Percentiles rank a stretch among this genome's conserved stretches.
Evolutionary conservation across 352 stramenopile genomes (phyloP).

Genomic region (Phytopythium ostracodes): DNA sequence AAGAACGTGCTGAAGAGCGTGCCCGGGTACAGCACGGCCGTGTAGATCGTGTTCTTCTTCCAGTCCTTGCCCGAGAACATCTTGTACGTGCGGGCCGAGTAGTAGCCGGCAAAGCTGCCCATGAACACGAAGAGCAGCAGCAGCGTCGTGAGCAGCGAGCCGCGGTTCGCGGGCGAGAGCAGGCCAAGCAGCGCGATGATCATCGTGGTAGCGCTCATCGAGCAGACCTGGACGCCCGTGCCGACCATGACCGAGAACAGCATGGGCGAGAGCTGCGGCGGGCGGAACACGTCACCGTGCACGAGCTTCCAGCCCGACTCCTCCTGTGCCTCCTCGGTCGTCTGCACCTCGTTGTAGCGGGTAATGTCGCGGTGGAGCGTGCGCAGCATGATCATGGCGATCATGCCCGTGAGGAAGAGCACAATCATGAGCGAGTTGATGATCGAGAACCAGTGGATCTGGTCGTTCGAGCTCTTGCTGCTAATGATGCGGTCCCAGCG

Average conservation of each 20-base stretch:
- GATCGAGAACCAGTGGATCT: conserved; percentile 99
- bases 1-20: conserved; percentile 94
- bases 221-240: conserved; percentile 95
- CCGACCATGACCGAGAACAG: conserved; percentile 95
- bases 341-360: conserved; percentile 95
- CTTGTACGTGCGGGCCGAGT: conserved; percentile 97
- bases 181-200: conserved; percentile 94
- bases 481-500: conserved; percentile 99
- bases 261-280: conserved; percentile 91
- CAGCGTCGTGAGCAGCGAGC: conserved; percentile 94
- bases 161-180: conserved; percentile 96
- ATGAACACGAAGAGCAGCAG: conserved; percentile 98
- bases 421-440: conserved; percentile 99
- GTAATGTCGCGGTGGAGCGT: conserved; percentile 98
- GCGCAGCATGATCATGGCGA: conserved; percentile 99
- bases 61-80: conserved; percentile 97
- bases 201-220: conserved; percentile 94
- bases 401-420: conserved; percentile 98
- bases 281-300: conserved; percentile 98
- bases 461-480: conserved; percentile 93
- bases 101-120: conserved; percentile 96
- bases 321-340: conserved; percentile 93
- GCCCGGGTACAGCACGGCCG: conserved; percentile 93
- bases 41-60: conserved; percentile 96
- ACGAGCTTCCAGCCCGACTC: conserved; percentile 97